Conservation (phyloP, 2,329 filamentous ascomycete genomes). For the Penicillium sp. region DNA sequence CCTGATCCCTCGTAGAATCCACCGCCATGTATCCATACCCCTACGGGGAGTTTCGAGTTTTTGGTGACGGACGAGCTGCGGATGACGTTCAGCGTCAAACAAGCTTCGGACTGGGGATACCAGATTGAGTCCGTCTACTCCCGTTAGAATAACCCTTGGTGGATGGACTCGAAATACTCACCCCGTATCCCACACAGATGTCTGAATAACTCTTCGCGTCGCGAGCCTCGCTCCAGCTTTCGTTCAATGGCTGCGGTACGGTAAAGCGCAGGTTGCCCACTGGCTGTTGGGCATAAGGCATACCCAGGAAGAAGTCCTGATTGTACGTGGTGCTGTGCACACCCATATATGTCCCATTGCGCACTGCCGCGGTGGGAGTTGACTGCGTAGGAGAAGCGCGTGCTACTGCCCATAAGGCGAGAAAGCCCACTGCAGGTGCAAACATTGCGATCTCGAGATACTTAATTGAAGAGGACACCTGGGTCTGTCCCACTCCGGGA, state of each 20-base stretch:
- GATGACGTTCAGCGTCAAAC: conserved; percentile 62
- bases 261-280: conserved; percentile 54
- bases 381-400: conserved; percentile 22
- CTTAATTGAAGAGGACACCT: not conserved
- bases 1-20: conserved; percentile 53
- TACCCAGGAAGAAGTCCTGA: conserved; percentile 55
- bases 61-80: conserved; percentile 45
- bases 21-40: conserved; percentile 62
- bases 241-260: conserved; percentile 50
- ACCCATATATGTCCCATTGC: conserved; percentile 52
- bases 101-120: conserved; percentile 52
- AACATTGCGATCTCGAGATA: not conserved
- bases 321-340: conserved; percentile 40
- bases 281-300: conserved; percentile 59
- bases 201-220: conserved; percentile 48
- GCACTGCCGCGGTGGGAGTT: conserved; percentile 33
- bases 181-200: conserved; percentile 54
- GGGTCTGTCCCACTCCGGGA: not conserved
- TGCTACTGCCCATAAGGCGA: conserved; percentile 14
- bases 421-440: conserved; percentile 5
- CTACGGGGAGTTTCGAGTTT: conserved; percentile 51
- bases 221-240: conserved; percentile 42
- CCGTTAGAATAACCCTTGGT: not conserved
- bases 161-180: conserved; percentile 22
- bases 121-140: conserved; percentile 34